Conservation (phyloP, 192 early-diverging fungal genomes). For the Pilobolus umbonatus region DNA sequence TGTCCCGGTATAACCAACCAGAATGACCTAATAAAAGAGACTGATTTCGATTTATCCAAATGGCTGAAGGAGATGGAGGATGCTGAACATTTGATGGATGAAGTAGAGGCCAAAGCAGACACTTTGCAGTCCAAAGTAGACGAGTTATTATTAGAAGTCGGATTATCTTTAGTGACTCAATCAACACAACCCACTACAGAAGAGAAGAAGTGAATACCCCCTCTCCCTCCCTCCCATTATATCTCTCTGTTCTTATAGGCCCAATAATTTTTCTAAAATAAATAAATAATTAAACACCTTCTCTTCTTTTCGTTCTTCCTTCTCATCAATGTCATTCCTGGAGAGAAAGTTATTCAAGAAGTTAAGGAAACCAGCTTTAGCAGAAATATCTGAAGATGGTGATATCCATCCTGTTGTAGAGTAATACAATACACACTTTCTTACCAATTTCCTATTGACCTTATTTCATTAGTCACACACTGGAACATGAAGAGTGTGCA, state of each 20-base stretch:
- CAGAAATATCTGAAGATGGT: slow-evolving; percentile 8
- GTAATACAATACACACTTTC: too few relatives aligned
- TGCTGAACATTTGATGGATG: slow-evolving; percentile 22
- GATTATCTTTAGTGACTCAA: neutral
- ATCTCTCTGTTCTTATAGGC: neutral
- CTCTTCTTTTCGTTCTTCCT: neutral
- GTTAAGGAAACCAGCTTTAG: neutral
- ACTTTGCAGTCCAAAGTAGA: slow-evolving; percentile 21
- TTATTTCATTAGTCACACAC: too few relatives aligned
- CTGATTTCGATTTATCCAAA: slow-evolving; percentile 15
- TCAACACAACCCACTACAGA: neutral
- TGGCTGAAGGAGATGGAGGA: slow-evolving; percentile 25
- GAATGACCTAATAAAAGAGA: too few relatives aligned
- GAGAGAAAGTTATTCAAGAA: slow-evolving; percentile 29
- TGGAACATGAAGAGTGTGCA: neutral
- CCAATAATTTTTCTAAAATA: neutral
- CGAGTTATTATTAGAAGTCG: slow-evolving; percentile 13
- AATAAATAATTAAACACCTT: neutral
- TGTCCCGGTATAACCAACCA: too few relatives aligned
- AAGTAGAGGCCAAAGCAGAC: slow-evolving; percentile 20
- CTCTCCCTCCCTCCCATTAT: too few relatives aligned
- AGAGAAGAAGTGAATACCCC: neutral
- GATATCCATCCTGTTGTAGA: too few relatives aligned
- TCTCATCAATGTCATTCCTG: slow-evolving; percentile 22
- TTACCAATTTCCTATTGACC: too few relatives aligned